Percentiles rank a stretch among this genome's conserved stretches.
These are phyloP conservation scores for Ustilago shanxiensis DNA, from an alignment of 1,284 basidiomycete genomes.

Conservation along the genomic window DNA sequence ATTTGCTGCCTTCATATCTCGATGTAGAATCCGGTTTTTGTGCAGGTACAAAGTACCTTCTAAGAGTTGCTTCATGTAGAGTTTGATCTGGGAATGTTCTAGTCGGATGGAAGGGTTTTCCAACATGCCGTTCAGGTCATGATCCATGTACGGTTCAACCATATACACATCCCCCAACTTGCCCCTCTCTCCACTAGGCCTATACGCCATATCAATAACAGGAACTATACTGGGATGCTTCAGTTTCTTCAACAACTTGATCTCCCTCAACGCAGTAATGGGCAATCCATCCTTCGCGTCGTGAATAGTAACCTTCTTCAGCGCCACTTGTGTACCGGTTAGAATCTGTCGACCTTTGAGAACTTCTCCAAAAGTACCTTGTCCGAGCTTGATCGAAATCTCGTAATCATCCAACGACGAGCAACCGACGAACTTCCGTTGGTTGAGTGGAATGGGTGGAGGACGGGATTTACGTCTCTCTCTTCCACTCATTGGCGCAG, in stretches of 20 bases:
- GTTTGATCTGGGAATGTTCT: constrained; percentile 79
- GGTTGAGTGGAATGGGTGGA: constrained; percentile 47
- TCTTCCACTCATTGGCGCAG: constrained; percentile 14
- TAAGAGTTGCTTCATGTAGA: constrained; percentile 94
- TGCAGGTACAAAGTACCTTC: constrained; percentile 97
- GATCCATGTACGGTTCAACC: constrained; percentile 99
- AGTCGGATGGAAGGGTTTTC: constrained; percentile 72
- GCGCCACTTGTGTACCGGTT: constrained; percentile 80
- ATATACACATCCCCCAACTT: constrained; percentile 82
- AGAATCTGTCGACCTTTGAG: constrained; percentile 66
- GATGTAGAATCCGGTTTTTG: constrained; percentile 94
- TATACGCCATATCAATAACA: constrained; percentile 88
- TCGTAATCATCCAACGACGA: constrained; percentile 65
- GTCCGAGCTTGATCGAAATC: constrained; percentile 64
- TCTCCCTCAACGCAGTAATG: constrained; percentile 96
- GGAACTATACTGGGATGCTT: constrained; percentile 87
- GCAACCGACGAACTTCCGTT: constrained; percentile 63
- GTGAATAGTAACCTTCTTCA: constrained; percentile 96
- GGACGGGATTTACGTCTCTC: constrained; percentile 44
- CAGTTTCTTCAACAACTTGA: constrained; percentile 93
- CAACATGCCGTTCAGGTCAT: constrained; percentile 93
- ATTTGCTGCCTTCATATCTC: constrained; percentile 99
- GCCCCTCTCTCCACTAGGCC: constrained; percentile 54
- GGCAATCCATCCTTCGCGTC: constrained; percentile 96
- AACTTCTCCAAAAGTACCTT: constrained; percentile 70